These are phyloP conservation scores for Phaseolus lunatus DNA, from an alignment of 306 rosid species.

Conservation along the genomic window DNA sequence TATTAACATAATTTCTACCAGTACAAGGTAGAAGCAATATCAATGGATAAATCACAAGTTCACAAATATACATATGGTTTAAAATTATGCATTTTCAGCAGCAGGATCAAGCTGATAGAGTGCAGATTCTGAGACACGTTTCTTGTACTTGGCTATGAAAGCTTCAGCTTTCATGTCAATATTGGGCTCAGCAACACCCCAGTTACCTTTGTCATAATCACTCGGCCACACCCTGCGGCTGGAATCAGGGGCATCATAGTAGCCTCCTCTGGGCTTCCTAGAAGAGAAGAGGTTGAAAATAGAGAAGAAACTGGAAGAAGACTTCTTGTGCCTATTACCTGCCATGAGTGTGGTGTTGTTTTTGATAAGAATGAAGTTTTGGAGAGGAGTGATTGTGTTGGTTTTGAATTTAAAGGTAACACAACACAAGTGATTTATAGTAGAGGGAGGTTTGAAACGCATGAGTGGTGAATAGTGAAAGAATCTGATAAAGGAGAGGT, in stretches of 20 bases:
- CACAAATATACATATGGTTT: conserved; percentile 17
- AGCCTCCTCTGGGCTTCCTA: conserved; percentile 41
- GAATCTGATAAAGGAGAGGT: conserved; percentile 40
- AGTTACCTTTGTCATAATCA: conserved; percentile 61
- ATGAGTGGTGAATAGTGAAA: conserved; percentile 1
- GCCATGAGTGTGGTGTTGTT: conserved; percentile 49
- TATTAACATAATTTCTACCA: neutral
- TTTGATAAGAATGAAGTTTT: neutral
- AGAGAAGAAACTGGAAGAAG: conserved; percentile 55
- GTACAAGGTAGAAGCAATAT: conserved; percentile 41
- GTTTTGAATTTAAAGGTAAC: neutral
- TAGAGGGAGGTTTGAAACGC: conserved; percentile 1
- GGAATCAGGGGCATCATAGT: conserved; percentile 35
- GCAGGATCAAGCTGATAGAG: conserved; percentile 42
- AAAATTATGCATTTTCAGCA: conserved; percentile 20
- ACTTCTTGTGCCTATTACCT: conserved; percentile 56
- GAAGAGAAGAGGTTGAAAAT: conserved; percentile 58
- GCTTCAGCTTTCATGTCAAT: conserved; percentile 66
- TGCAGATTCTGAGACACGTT: conserved; percentile 55
- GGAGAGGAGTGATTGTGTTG: neutral
- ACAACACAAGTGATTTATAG: conserved; percentile 13
- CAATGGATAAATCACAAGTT: neutral
- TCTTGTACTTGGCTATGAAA: conserved; percentile 53
- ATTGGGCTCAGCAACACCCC: conserved; percentile 64
- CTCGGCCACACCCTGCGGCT: conserved; percentile 60